Evolutionary conservation across 2,329 filamentous ascomycete genomes (phyloP).

Genomic region (Zelopaecilomyces penicillatus): DNA sequence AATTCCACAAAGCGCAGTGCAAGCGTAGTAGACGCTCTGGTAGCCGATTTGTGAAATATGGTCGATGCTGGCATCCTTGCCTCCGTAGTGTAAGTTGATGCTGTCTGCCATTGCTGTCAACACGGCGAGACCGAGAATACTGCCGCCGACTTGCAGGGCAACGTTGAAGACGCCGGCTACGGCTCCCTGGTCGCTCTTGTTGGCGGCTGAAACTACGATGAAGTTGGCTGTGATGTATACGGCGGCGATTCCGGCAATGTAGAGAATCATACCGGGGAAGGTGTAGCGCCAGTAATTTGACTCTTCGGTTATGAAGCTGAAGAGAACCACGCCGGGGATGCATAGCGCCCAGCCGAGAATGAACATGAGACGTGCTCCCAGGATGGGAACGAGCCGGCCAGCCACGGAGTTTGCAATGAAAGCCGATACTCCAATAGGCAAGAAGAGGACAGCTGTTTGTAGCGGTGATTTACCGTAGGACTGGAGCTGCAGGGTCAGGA

Average conservation of each 20-base stretch:
- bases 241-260: background rate
- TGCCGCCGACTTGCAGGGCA: conserved; percentile 2
- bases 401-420: conserved; percentile 3
- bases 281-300: conserved; percentile 4
- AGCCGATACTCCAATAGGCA: no score
- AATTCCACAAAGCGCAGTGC: conserved; percentile 1
- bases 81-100: background rate
- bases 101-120: conserved; percentile 3
- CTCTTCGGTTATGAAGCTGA: conserved; percentile 2
- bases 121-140: background rate
- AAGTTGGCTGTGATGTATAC: conserved; percentile 1
- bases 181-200: conserved; percentile 1
- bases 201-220: conserved; percentile 1
- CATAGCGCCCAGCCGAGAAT: conserved; percentile 4
- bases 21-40: conserved; percentile 4
- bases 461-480: no score
- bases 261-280: conserved; percentile 1
- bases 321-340: conserved; percentile 4
- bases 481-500: no score
- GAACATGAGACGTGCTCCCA: conserved; percentile 2
- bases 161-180: conserved; percentile 4
- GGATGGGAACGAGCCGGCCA: background rate
- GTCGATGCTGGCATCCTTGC: background rate
- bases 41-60: conserved; percentile 1
- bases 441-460: no score